A percentile compares a stretch with the other conserved stretches of the same genome.
These are phyloP conservation scores for Yarrowia alimentaria DNA, from an alignment of 805 yeast genomes.

Conservation along the genomic window DNA sequence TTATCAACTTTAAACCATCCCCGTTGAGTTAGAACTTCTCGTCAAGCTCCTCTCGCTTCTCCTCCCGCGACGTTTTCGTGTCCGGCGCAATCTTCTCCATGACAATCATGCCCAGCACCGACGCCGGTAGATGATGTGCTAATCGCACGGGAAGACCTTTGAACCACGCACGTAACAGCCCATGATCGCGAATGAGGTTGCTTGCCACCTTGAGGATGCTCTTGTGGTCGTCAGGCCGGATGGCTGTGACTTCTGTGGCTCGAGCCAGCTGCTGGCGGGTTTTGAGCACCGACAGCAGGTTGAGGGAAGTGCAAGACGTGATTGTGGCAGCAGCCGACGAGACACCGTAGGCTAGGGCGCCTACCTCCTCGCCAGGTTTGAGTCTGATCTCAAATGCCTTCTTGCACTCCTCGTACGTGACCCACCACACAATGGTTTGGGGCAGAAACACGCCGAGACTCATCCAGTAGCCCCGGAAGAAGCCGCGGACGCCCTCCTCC, in stretches of 20 bases:
- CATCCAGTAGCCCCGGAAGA: constrained; percentile 69
- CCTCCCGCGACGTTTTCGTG: constrained; percentile 10
- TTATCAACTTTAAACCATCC: too few species aligned
- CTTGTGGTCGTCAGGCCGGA: constrained; percentile 21
- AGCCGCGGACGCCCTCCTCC: constrained; percentile 71
- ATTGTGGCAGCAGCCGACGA: constrained; percentile 16
- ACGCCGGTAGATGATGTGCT: constrained; percentile 18
- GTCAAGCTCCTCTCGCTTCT: constrained; percentile 11
- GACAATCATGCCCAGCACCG: constrained; percentile 18
- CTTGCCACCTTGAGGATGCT: constrained; percentile 19
- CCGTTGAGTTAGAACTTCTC: constrained; percentile 27
- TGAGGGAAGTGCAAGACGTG: constrained; percentile 7
- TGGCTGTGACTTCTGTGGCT: constrained; percentile 21
- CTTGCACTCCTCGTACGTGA: constrained; percentile 29
- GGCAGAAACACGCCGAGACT: constrained; percentile 46
- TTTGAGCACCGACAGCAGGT: constrained; percentile 18
- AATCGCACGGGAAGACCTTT: constrained; percentile 24
- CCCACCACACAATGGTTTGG: constrained; percentile 47
- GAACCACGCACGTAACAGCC: constrained; percentile 18
- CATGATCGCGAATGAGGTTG: constrained; percentile 21
- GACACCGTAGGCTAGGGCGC: constrained; percentile 20
- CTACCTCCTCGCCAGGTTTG: constrained; percentile 4
- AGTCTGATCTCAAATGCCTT: constrained; percentile 6
- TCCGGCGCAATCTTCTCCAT: constrained; percentile 27
- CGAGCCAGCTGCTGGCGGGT: constrained; percentile 16